Evolutionary conservation across 2,329 filamentous ascomycete species (phyloP).

Genomic region (Aspergillus eucalypticola): DNA sequence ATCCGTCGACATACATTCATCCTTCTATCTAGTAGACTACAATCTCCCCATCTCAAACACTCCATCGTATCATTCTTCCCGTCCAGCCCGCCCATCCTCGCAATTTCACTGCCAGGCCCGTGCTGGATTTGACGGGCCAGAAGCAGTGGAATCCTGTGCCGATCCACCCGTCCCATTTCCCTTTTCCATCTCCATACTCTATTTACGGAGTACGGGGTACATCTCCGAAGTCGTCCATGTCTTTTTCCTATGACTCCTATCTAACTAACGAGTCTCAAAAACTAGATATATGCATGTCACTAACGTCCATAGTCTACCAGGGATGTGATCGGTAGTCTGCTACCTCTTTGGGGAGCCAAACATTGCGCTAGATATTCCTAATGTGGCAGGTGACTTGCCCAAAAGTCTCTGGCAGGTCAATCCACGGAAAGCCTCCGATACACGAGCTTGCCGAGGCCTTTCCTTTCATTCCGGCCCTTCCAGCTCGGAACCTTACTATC

Average conservation of each 20-base stretch:
- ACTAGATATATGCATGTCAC: not conserved
- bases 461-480: not conserved
- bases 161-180: slow-evolving; percentile 6
- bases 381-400: not conserved
- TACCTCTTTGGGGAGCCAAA: not conserved
- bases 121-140: slow-evolving; percentile 2
- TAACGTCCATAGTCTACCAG: not conserved
- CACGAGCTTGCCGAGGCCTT: not conserved
- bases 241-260: not conserved
- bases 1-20: not conserved
- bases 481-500: not conserved
- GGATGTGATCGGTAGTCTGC: not conserved
- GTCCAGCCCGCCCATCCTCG: not conserved
- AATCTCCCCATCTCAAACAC: not conserved
- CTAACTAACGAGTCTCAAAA: not conserved
- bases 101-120: slow-evolving; percentile 9
- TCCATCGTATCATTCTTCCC: not conserved
- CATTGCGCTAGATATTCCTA: not conserved
- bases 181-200: not conserved
- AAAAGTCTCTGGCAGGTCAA: not conserved
- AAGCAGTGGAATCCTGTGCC: slow-evolving; percentile 7
- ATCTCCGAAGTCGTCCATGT: not conserved
- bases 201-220: slow-evolving; percentile 9
- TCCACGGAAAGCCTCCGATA: not conserved
- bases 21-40: no score